These are phyloP conservation scores for Sechiopsis laciniata DNA, from an alignment of 306 rosid genomes.

Conservation along the genomic window DNA sequence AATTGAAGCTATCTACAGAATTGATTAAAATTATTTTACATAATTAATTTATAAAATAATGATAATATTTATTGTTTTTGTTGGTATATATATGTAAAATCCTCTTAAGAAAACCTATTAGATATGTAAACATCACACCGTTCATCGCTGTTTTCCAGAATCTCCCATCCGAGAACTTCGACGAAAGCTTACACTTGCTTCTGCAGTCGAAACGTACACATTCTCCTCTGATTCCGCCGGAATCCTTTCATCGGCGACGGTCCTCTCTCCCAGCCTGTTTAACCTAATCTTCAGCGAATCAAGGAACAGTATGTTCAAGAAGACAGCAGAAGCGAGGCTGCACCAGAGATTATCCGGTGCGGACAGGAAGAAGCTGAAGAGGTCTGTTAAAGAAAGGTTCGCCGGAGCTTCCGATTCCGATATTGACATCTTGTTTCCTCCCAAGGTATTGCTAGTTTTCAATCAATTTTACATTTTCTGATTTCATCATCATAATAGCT, in stretches of 20 bases:
- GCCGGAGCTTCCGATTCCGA: constrained; percentile 64
- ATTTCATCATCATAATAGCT: neutral
- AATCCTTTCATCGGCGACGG: neutral
- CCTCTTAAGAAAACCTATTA: too few species aligned
- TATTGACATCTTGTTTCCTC: constrained; percentile 68
- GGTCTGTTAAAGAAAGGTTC: constrained; percentile 56
- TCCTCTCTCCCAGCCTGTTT: neutral
- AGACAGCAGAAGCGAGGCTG: constrained; percentile 70
- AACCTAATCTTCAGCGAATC: neutral
- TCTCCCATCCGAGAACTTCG: neutral
- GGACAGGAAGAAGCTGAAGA: constrained; percentile 68
- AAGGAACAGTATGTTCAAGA: constrained; percentile 65
- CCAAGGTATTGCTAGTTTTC: constrained; percentile 42
- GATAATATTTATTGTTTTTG: too few species aligned
- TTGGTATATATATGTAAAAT: too few species aligned
- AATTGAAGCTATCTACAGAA: too few species aligned
- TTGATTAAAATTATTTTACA: too few species aligned
- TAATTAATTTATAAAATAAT: too few species aligned
- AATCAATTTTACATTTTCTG: neutral
- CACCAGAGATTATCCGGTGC: constrained; percentile 95
- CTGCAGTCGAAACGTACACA: neutral
- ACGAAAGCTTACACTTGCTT: neutral
- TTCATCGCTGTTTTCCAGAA: constrained; percentile 8
- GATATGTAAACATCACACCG: constrained; percentile 8
- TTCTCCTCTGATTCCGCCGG: neutral